Conservation (phyloP, 345 rosid genomes). For the Triadica sebifera region DNA sequence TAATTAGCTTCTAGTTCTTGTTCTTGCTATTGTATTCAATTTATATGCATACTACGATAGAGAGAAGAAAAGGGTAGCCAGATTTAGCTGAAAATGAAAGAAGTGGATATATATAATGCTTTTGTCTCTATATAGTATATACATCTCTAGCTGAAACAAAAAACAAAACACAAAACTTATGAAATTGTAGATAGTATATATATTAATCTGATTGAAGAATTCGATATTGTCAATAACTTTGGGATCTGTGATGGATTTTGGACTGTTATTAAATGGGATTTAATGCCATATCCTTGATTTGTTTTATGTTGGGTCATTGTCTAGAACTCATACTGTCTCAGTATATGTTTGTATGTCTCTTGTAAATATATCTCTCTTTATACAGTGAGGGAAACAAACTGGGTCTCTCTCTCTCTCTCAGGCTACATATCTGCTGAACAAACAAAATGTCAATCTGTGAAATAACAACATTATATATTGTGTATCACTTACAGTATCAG, state of each 20-base stretch:
- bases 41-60: conserved; percentile 14
- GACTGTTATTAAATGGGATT: conserved; percentile 22
- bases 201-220: background rate
- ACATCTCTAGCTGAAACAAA: no score
- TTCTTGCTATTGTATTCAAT: conserved; percentile 1
- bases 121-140: background rate
- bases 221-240: conserved; percentile 25
- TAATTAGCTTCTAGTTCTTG: conserved; percentile 5
- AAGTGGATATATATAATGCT: background rate
- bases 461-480: conserved; percentile 6
- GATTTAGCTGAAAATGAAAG: conserved; percentile 4
- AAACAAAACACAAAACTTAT: no score
- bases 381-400: conserved; percentile 26
- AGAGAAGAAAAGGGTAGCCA: conserved; percentile 14
- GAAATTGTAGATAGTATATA: no score
- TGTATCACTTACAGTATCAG: conserved; percentile 1
- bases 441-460: conserved; percentile 28
- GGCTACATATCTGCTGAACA: conserved; percentile 24
- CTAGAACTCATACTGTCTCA: conserved; percentile 36
- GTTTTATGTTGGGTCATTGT: conserved; percentile 44
- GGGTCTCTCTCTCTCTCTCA: conserved; percentile 18
- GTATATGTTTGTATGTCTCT: conserved; percentile 18
- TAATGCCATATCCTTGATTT: conserved; percentile 41
- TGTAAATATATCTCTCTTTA: conserved; percentile 9
- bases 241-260: conserved; percentile 50